Evolutionary conservation across 140 eudicot genomes (phyloP), one percentile per base, ranked within the genome.

Genomic region (Flaveria floridana): DNA sequence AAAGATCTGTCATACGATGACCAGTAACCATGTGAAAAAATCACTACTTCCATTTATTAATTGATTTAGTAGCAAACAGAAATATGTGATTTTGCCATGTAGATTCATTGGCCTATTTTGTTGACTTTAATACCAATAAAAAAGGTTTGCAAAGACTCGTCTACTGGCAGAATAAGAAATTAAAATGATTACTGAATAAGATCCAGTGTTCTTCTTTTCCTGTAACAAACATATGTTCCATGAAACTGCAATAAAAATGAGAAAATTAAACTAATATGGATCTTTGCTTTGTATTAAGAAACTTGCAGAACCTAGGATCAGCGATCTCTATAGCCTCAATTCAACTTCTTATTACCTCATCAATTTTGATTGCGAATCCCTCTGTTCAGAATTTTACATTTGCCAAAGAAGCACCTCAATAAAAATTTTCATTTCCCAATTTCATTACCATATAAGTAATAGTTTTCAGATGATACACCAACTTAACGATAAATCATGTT

Each of bases 171-270:
- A 65, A 34, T 34, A 65, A 16, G 20, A 26, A 62, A 12, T 13
- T 13, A 21, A 18, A 28, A 30, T 65, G 18, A 65, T 65, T 34
- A 65, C 50, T 25, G 4, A 65, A 65, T n/a, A 39, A n/a, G 26
- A 50, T 70, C 75, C 26, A 28, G 30, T 50, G 75, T 15, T 70
- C n/a, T 51, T 28, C 26, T 4, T 50, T 50, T 70, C 75, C 75
- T 70, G 48, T 64, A 70, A 51, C 42, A 51, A 51, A 11, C 64
- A 70, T n/a, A 26, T 51, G 28, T 28, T 28, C n/a, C 56, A 4
- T 47, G 44, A 46, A 47, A 69, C 74, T 47, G 74, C 73, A 44
- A 10, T 46, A 46, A 46, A 10, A 48, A 70, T 7, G 62, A 69
- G 61, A 23, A 10, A 48, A 46, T 23, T 47, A 23, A 4, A 46